phyloP scores from a whole-genome alignment of 257 asterid species.

The Anisodus tanguticus region DNA sequence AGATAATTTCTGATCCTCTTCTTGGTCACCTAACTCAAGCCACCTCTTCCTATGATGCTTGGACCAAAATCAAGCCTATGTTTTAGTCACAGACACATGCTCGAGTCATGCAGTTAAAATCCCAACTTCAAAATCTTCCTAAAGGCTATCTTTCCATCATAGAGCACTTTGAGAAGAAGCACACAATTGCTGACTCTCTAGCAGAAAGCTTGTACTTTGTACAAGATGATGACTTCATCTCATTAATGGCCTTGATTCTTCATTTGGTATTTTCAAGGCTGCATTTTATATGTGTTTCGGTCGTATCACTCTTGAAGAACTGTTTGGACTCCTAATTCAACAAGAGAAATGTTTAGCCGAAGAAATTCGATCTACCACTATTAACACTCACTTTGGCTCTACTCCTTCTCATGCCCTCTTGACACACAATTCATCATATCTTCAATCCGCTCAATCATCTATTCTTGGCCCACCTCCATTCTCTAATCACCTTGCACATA shows the following conservation, averaged over 20 bases:
- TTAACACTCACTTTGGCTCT: neutral
- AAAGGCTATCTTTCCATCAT: neutral
- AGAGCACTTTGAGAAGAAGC: neutral
- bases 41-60: neutral
- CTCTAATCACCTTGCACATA: neutral
- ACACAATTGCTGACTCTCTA: neutral
- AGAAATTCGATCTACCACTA: neutral
- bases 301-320: neutral
- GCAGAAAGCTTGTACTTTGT: neutral
- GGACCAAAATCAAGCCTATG: neutral
- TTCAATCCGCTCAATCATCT: neutral
- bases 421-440: neutral
- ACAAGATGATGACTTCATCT: neutral
- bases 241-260: neutral
- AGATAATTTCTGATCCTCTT: neutral
- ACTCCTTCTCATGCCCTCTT: neutral
- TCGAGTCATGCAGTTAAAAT: neutral
- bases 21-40: neutral
- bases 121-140: neutral
- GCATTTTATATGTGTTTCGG: neutral
- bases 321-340: neutral
- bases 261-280: neutral
- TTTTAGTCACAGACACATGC: too few species aligned
- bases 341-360: neutral
- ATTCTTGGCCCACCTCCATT: neutral